phyloP scores from a whole-genome alignment of 225 moss, liverwort and hornwort species.

The Rhytidiadelphus loreus region DNA sequence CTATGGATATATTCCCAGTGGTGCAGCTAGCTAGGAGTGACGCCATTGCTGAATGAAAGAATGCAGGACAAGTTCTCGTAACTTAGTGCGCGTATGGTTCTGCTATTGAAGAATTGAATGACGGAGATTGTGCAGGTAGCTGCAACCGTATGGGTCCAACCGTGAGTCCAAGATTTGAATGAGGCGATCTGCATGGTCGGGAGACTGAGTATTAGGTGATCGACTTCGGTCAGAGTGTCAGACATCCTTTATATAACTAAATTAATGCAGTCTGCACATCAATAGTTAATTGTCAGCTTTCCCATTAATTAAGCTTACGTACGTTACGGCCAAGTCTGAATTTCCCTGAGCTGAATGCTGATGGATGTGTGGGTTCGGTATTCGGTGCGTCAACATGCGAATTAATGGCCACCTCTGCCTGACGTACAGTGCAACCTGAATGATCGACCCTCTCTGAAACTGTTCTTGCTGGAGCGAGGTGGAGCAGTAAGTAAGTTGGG shows the following conservation, averaged over 20 bases:
- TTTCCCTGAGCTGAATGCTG: not conserved
- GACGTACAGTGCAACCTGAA: not conserved
- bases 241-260: not conserved
- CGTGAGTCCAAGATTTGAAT: not conserved
- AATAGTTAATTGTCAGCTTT: not conserved
- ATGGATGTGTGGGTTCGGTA: not conserved
- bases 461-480: not conserved
- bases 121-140: not conserved
- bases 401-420: not conserved
- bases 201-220: not conserved
- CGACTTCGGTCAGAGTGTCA: not conserved
- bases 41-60: not conserved
- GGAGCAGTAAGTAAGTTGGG: not conserved
- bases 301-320: not conserved
- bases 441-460: not conserved
- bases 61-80: not conserved
- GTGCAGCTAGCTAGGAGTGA: not conserved
- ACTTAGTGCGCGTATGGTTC: not conserved
- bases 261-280: not conserved
- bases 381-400: not conserved
- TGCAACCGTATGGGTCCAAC: not conserved
- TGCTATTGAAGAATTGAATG: not conserved
- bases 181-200: not conserved
- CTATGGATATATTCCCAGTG: not conserved
- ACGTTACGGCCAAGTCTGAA: not conserved